Percentiles rank a stretch among this genome's conserved stretches.
phyloP scores from a whole-genome alignment of 2,329 filamentous ascomycete genomes.

The Leptosphaerulina australis region DNA sequence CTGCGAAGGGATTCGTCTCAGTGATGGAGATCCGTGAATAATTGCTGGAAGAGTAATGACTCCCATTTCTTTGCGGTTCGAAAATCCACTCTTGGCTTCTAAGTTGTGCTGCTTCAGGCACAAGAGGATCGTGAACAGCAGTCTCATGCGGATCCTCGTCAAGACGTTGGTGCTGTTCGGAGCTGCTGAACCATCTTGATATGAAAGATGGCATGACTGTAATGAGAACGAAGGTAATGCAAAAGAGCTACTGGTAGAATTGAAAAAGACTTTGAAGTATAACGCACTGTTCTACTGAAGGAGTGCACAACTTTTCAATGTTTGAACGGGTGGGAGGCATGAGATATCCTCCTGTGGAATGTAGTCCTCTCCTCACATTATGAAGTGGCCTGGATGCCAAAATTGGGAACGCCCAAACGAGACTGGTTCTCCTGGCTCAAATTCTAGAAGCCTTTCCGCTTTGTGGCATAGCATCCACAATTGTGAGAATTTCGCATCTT shows the following conservation, averaged over 20 bases:
- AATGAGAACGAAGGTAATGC: neutral
- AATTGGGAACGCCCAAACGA: neutral
- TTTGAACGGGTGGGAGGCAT: neutral
- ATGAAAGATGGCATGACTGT: neutral
- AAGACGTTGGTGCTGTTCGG: neutral
- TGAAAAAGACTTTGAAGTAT: no score
- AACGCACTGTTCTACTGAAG: neutral
- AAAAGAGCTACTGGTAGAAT: neutral
- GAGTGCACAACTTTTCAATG: neutral
- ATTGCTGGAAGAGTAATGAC: conserved; percentile 1
- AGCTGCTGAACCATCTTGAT: neutral
- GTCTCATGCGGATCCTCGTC: conserved; percentile 1
- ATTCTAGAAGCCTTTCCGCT: conserved; percentile 1
- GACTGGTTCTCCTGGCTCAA: neutral
- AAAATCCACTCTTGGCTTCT: conserved; percentile 2
- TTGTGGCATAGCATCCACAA: neutral
- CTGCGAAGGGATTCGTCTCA: neutral
- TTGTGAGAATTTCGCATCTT: neutral
- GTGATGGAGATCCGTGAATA: neutral
- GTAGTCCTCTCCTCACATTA: neutral
- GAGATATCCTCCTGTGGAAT: neutral
- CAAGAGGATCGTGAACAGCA: neutral
- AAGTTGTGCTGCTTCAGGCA: conserved; percentile 7
- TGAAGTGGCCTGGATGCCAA: neutral
- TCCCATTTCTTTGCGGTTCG: neutral